Base-by-base conservation (phyloP, 1,284 basidiomycete species). In the Ceratobasidium sp. region DNA sequence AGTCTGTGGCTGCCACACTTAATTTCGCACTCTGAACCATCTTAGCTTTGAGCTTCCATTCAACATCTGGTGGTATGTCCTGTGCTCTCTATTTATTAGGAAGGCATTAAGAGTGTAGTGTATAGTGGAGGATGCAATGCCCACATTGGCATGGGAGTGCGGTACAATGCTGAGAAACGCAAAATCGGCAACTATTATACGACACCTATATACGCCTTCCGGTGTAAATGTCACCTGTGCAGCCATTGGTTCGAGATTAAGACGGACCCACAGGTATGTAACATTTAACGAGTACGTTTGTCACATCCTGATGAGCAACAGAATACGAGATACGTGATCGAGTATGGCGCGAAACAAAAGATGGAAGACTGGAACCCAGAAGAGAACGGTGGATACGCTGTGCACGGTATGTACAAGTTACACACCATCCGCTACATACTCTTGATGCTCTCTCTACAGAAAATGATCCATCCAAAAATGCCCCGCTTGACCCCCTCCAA, bases 141-240 rank as follows among this genome's bases (percentile, higher is more conserved):
- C 78, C 96, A 98, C 83, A 94, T 98, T 75, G 96, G 96, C 19
- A 96, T 96, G 88, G 96, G 96, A 34, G 96, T 98, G 2, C 92
- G 98, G 1, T 99, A 98, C 86, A 99, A 99, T 79, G 98, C 98
- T 0, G 95, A 98, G 82, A 99, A 99, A 87, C 91, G 91, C 83
- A 98, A 97, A 82, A 88, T 98, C 22, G 98, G 96, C n/a, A 90
- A 89, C 77, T 99, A 99, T 83, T 95, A 94, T 80, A 92, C 91
- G 0, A 98, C 96, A 0, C 94, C 96, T 1, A 98, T 99, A 71
- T 98, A 86, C 81, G 92, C 90, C 0, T 99, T 99, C 81, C 87
- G 93, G 48, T 99, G 97, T 84, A 99, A 98, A 85, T 99, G 98
- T 80, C 95, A 98, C 81, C 83, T 97, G 1, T 99, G 98, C 80